Base-by-base conservation (phyloP, 2,329 filamentous ascomycete species). In the Neonectria coccinea region DNA sequence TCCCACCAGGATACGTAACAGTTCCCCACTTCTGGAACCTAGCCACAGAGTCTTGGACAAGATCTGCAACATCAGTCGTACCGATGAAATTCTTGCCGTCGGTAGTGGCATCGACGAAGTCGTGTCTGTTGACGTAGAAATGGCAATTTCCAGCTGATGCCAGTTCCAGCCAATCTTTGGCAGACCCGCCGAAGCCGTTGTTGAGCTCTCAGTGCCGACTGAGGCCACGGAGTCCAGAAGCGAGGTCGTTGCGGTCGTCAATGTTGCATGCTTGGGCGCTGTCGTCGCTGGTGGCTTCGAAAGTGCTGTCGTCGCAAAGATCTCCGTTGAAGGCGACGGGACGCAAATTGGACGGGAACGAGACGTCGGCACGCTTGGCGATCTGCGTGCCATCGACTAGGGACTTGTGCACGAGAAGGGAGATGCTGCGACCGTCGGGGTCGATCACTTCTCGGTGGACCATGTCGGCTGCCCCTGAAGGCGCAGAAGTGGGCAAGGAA, bases 11-110 rank as follows among this genome's bases (percentile, higher is more conserved):
- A 18, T 47, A 60, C 20, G 57, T 53, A 14, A 60, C 57, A 14
- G 41, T 60, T 20, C 57, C 50, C 57, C 50, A 53, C 27, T 54
- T 25, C 39, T 60, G 57, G 27, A 60, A 60, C 22, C 31, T 47
- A 5, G 48, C 11, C 2, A 31, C 25, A 4, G 48, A 22, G 29
- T 54, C 50, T 18, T 8, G 25, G 12, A 54, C 50, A 16, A 60
- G 33, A 41, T 60, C 48, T 5, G 57, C 25, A 5, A 54, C 5
- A n/a, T 60, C 57, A 9, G 25, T 39, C 9, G 57, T 60, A 41
- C 57, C 57, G n/a, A 60, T 33, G 12, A 54, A 25, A 20, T 42
- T 47, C 39, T 39, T 54, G 29, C 48, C 50, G 39, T 60, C 50
- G 2, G 48, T 54, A 11, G 20, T 54, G 27, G 57, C 48, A 3